Base-by-base conservation (phyloP, 176 grass and related monocot genomes). In the Aegilops umbellulata region DNA sequence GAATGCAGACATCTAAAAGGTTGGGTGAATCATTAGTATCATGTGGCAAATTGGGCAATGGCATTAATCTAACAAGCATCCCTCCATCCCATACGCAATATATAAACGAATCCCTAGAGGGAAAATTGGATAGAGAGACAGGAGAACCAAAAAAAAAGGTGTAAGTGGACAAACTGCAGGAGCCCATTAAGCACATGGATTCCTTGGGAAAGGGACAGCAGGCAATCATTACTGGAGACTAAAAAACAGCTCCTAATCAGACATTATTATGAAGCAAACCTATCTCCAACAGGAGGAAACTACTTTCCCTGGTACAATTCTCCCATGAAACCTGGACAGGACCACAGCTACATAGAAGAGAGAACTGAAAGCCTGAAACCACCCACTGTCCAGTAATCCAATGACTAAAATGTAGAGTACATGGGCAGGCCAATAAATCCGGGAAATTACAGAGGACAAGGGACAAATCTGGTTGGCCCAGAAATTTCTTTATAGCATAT, bases 111-210 rank as follows among this genome's bases (percentile, higher is more conserved):
- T 36, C 46, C 79, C 19, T 10, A 53, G 32, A 75, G 34, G 58
- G 60, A n/a, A 36, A 36, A 35, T 31, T 24, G n/a, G 13, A 46
- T 9, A 12, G 15, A 41, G 70, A 75, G 12, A 42, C 51, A 41
- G 39, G 13, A 30, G n/a, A 15, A 15, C 32, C 32, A 88, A 15
- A 61, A 7, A 31, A 3, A 2, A 57, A 47, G 10, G 39, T n/a
- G 12, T 2, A 77, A 44, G 80, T 34, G 32, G 46, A 64, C 55
- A 72, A 73, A 57, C n/a, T 44, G 53, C 82, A 62, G 55, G 32
- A 41, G 31, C 80, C 19, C 65, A 72, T 83, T 34, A 71, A 83
- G 65, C 31, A 82, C 11, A 70, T 42, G 19, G 46, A 31, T 75
- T 22, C 7, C 17, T 36, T 65, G 83, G 27, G 49, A 35, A 65